Evolutionary conservation across 495 filamentous ascomycete species (phyloP).

Genomic region (Trichocladium uniseriatum): DNA sequence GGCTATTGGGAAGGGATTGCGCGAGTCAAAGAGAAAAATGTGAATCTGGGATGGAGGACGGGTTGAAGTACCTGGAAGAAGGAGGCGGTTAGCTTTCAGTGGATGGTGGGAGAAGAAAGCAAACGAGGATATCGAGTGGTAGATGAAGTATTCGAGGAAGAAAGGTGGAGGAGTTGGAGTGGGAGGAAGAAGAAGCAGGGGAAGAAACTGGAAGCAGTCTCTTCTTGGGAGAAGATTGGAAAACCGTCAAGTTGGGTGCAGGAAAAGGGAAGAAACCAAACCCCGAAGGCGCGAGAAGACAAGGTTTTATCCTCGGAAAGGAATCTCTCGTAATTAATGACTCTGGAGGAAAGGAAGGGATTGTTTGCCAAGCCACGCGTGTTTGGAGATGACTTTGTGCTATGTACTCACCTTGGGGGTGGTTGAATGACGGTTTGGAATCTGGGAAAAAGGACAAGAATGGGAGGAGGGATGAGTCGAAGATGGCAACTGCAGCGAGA

Average conservation of each 20-base stretch:
- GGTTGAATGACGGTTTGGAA: background rate
- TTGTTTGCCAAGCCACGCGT: conserved; percentile 1
- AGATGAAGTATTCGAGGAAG: too few relatives aligned
- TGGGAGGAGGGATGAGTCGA: too few relatives aligned
- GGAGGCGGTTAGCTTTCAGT: background rate
- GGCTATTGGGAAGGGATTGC: background rate
- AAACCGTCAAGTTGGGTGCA: background rate
- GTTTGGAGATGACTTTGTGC: conserved; percentile 1
- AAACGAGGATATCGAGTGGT: too few relatives aligned
- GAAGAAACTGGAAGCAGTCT: background rate
- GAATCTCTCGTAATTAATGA: background rate
- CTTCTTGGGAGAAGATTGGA: background rate
- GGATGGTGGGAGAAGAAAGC: background rate
- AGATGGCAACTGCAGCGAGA: too few relatives aligned
- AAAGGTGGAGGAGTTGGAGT: background rate
- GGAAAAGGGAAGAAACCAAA: background rate
- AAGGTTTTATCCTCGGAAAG: background rate
- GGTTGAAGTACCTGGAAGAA: background rate
- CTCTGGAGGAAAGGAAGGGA: background rate
- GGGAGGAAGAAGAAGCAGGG: background rate
- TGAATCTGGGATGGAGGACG: background rate
- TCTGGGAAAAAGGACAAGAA: background rate
- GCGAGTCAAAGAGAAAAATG: background rate
- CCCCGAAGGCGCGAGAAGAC: too few relatives aligned
- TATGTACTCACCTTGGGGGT: background rate